Evolutionary conservation across 2,329 filamentous ascomycete species (phyloP).

Genomic region (Setomelanomma holmii): DNA sequence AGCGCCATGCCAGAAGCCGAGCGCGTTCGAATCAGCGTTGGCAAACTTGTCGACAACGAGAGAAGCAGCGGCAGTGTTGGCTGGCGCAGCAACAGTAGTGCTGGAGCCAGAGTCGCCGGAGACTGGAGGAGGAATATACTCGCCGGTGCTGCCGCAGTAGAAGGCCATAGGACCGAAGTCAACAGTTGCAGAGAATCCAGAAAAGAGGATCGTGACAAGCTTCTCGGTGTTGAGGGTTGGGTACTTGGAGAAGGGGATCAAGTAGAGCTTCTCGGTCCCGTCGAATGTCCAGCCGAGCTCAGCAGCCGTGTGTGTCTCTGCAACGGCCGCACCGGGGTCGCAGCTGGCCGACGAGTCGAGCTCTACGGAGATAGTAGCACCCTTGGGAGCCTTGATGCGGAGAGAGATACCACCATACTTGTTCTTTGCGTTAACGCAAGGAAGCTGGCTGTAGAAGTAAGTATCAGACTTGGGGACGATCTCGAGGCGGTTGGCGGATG

Average conservation of each 20-base stretch:
- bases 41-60: slow-evolving; percentile 69
- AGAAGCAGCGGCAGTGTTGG: slow-evolving; percentile 54
- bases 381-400: slow-evolving; percentile 61
- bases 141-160: slow-evolving; percentile 63
- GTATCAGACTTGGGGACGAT: slow-evolving; percentile 58
- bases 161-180: slow-evolving; percentile 65
- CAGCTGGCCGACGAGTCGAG: slow-evolving; percentile 58
- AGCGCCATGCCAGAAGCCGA: slow-evolving; percentile 71
- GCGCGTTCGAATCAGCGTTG: slow-evolving; percentile 61
- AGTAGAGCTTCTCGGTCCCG: slow-evolving; percentile 66
- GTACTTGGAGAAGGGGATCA: slow-evolving; percentile 63
- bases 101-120: slow-evolving; percentile 52
- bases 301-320: slow-evolving; percentile 50
- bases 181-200: slow-evolving; percentile 55
- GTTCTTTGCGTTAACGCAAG: slow-evolving; percentile 60
- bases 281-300: slow-evolving; percentile 68
- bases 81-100: slow-evolving; percentile 59
- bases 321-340: slow-evolving; percentile 48
- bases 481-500: slow-evolving; percentile 56
- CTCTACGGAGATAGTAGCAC: slow-evolving; percentile 61
- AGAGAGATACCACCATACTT: slow-evolving; percentile 64
- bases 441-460: slow-evolving; percentile 66
- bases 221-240: slow-evolving; percentile 59
- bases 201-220: slow-evolving; percentile 61
- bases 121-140: slow-evolving; percentile 58